Percentiles rank a stretch among this genome's conserved stretches.
These are phyloP conservation scores for Fusarium annulatum DNA, from an alignment of 2,329 filamentous ascomycete species.

Conservation along the genomic window DNA sequence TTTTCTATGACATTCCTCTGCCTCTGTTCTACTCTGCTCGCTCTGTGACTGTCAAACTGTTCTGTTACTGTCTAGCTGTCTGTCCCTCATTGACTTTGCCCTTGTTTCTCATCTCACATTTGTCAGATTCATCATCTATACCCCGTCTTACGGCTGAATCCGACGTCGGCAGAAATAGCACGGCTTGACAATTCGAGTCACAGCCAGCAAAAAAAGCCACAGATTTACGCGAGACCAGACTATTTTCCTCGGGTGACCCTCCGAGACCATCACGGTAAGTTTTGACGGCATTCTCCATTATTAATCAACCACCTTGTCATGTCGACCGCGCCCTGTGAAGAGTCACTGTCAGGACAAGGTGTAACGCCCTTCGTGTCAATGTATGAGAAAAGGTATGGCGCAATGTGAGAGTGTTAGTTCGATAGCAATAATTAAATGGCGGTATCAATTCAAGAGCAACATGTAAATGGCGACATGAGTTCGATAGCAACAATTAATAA, in stretches of 20 bases:
- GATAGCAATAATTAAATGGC: not conserved
- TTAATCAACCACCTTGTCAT: conserved; percentile 34
- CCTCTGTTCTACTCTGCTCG: not conserved
- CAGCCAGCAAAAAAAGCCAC: conserved; percentile 29
- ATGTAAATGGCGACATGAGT: not conserved
- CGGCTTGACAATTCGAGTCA: conserved; percentile 17
- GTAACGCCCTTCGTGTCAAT: conserved; percentile 13
- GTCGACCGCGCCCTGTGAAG: conserved; percentile 32
- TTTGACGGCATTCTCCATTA: conserved; percentile 26
- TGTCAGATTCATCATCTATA: conserved; percentile 3
- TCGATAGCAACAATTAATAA: not conserved
- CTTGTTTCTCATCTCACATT: conserved; percentile 7
- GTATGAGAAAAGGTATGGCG: not conserved
- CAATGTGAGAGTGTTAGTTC: not conserved
- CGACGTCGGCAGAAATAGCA: conserved; percentile 14
- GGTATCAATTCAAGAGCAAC: not conserved
- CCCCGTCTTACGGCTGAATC: conserved; percentile 7
- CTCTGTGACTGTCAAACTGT: not conserved
- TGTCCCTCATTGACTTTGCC: not conserved
- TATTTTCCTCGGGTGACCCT: not conserved
- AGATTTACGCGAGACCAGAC: conserved; percentile 10
- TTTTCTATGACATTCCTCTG: not conserved
- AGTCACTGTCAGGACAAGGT: not conserved
- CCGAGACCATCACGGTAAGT: conserved; percentile 3
- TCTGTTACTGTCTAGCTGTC: not conserved